Conservation (phyloP, 1,284 basidiomycete genomes). For the Erythrobasidium hasegawianum region DNA sequence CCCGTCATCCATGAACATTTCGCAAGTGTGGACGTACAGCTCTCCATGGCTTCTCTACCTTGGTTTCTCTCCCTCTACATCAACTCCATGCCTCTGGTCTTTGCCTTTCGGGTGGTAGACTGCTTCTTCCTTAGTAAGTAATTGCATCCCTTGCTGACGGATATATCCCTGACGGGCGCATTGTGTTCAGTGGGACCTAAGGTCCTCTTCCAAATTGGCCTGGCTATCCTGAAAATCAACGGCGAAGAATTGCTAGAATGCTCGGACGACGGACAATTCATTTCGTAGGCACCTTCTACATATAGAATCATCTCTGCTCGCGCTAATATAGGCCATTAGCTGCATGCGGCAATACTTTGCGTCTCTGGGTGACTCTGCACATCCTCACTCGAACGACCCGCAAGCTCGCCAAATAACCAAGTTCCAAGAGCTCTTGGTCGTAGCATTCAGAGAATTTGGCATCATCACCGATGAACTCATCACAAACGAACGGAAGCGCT, state of each 20-base stretch:
- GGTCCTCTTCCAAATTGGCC: constrained; percentile 88
- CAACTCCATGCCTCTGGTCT: constrained; percentile 99
- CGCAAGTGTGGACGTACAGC: constrained; percentile 83
- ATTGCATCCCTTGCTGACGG: too few relatives aligned
- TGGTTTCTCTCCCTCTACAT: constrained; percentile 92
- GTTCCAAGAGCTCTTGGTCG: constrained; percentile 88
- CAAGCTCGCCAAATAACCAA: constrained; percentile 90
- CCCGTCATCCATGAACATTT: constrained; percentile 91
- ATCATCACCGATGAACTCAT: constrained; percentile 95
- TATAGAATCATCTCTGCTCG: background rate
- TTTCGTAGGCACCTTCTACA: constrained; percentile 61
- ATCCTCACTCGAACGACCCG: constrained; percentile 82
- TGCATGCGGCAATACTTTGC: constrained; percentile 93
- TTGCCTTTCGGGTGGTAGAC: constrained; percentile 97
- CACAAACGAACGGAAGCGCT: constrained; percentile 74
- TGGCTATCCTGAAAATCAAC: constrained; percentile 97
- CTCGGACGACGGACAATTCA: constrained; percentile 95
- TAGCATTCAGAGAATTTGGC: constrained; percentile 96
- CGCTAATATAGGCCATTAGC: constrained; percentile 51
- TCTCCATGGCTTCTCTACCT: constrained; percentile 92
- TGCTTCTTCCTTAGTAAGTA: constrained; percentile 84
- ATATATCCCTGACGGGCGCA: too few relatives aligned
- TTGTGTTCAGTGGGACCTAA: constrained; percentile 79
- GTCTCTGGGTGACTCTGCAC: constrained; percentile 88
- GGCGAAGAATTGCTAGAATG: constrained; percentile 89